These are phyloP conservation scores for Monilinia laxa DNA, from an alignment of 2,329 filamentous ascomycete genomes.

Conservation along the genomic window DNA sequence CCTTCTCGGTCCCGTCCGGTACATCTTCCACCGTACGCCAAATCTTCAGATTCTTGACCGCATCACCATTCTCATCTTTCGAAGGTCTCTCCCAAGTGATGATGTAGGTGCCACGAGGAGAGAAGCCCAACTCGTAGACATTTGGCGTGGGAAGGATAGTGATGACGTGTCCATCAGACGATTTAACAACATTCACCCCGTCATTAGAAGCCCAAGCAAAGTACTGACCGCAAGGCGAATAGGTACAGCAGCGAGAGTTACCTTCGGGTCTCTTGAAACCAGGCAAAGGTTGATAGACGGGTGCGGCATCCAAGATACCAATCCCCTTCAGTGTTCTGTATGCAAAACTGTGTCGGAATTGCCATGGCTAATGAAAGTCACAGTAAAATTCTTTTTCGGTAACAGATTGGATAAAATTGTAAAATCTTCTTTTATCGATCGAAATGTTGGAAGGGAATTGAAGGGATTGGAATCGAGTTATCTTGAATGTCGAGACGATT, in stretches of 20 bases:
- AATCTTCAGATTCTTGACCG: slow-evolving; percentile 94
- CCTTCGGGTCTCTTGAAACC: slow-evolving; percentile 88
- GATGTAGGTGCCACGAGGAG: slow-evolving; percentile 84
- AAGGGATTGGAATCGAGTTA: slow-evolving; percentile 24
- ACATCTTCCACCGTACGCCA: slow-evolving; percentile 80
- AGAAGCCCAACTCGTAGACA: slow-evolving; percentile 94
- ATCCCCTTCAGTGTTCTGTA: slow-evolving; percentile 97
- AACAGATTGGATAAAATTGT: slow-evolving; percentile 30
- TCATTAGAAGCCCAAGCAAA: slow-evolving; percentile 93
- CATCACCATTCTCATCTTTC: slow-evolving; percentile 92
- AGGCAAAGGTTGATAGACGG: slow-evolving; percentile 79
- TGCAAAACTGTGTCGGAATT: slow-evolving; percentile 87
- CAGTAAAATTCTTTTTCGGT: slow-evolving; percentile 42
- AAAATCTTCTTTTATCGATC: slow-evolving; percentile 30
- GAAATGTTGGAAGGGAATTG: slow-evolving; percentile 22
- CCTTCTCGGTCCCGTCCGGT: slow-evolving; percentile 54
- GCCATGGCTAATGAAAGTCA: slow-evolving; percentile 95
- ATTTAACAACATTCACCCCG: slow-evolving; percentile 80
- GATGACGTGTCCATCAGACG: slow-evolving; percentile 71
- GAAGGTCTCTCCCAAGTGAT: slow-evolving; percentile 94
- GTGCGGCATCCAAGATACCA: slow-evolving; percentile 87
- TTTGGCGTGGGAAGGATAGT: slow-evolving; percentile 75
- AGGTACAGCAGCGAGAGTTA: slow-evolving; percentile 90
- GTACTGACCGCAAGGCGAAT: slow-evolving; percentile 94
- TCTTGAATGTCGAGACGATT: slow-evolving; percentile 20